phyloP scores from a whole-genome alignment of 495 filamentous ascomycete species.

The Penicillium coprophilum region DNA sequence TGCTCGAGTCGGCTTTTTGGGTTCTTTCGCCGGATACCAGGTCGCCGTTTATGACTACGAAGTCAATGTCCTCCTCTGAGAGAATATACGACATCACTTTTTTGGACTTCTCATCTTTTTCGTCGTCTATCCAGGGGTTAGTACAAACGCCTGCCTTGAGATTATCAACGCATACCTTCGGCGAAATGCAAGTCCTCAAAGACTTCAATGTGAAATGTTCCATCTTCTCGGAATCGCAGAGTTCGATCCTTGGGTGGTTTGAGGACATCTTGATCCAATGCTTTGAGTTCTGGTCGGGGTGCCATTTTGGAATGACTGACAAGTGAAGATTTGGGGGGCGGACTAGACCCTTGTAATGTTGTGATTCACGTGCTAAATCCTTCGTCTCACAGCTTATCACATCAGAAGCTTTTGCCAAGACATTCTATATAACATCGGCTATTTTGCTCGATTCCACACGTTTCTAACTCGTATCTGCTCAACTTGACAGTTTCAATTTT shows the following conservation, averaged over 20 bases:
- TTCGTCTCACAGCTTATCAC: not conserved
- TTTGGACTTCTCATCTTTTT: constrained; percentile 54
- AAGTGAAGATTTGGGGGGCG: not conserved
- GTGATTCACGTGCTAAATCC: not conserved
- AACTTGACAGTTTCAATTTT: too few relatives aligned
- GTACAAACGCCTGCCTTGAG: not conserved
- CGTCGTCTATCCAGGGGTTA: constrained; percentile 11
- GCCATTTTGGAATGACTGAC: not conserved
- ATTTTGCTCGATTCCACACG: not conserved
- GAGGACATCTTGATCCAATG: not conserved
- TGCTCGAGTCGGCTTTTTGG: constrained; percentile 54
- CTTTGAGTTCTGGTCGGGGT: not conserved
- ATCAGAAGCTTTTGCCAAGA: not conserved
- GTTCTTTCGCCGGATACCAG: constrained; percentile 70
- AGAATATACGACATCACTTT: constrained; percentile 61
- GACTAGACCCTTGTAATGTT: not conserved
- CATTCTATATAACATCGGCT: not conserved
- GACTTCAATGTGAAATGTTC: constrained; percentile 53
- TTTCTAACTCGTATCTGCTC: too few relatives aligned
- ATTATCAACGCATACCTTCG: constrained; percentile 48
- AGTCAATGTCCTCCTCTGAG: constrained; percentile 52
- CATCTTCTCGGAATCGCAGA: constrained; percentile 33
- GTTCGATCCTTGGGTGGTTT: not conserved
- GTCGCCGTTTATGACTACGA: constrained; percentile 74
- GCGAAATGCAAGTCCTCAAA: constrained; percentile 72